Evolutionary conservation across 2,329 filamentous ascomycete species (phyloP).

Genomic region (Trichoderma oligosporum): DNA sequence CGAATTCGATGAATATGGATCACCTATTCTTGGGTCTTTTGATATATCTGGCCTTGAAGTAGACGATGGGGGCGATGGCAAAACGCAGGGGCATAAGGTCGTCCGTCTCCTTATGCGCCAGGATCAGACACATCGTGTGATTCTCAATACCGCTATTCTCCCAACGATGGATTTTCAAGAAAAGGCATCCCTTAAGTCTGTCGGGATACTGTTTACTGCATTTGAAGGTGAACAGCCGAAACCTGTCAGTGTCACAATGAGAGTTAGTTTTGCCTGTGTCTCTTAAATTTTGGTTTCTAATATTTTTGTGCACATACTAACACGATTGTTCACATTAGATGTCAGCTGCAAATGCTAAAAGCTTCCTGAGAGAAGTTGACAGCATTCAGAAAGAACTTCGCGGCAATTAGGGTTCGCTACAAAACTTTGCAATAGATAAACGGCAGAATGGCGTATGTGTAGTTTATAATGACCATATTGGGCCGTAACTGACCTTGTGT

Average conservation of each 20-base stretch:
- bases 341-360: slow-evolving; percentile 51
- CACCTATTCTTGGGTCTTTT: slow-evolving; percentile 50
- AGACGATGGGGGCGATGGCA: slow-evolving; percentile 28
- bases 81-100: slow-evolving; percentile 39
- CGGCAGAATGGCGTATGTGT: not conserved
- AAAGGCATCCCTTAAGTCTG: slow-evolving; percentile 66
- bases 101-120: slow-evolving; percentile 85
- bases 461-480: not conserved
- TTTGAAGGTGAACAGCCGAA: slow-evolving; percentile 54
- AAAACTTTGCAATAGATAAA: not conserved
- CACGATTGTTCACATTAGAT: slow-evolving; percentile 38
- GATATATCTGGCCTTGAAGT: slow-evolving; percentile 49
- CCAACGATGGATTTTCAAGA: slow-evolving; percentile 77
- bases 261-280: slow-evolving; percentile 41
- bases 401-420: slow-evolving; percentile 29
- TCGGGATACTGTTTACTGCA: slow-evolving; percentile 64
- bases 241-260: slow-evolving; percentile 58
- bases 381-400: slow-evolving; percentile 51
- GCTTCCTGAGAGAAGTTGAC: slow-evolving; percentile 48
- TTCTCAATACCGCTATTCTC: slow-evolving; percentile 79
- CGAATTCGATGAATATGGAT: slow-evolving; percentile 51
- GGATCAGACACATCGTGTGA: slow-evolving; percentile 80
- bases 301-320: not conserved
- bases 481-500: not conserved
- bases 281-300: not conserved